Conservation (phyloP, 176 grass and related monocot genomes). For the Metroxylon sagu region DNA sequence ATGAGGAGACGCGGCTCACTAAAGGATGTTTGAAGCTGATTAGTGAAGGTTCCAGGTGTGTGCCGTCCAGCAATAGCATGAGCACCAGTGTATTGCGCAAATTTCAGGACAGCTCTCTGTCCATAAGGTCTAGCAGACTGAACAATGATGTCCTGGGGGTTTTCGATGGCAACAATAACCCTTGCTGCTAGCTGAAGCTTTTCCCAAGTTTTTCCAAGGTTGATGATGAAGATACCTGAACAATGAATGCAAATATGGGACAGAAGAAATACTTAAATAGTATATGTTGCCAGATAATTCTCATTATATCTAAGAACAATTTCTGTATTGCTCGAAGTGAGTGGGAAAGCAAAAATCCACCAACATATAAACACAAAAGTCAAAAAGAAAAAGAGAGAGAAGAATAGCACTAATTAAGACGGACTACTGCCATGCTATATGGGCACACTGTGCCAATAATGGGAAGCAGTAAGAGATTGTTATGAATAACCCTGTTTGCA, state of each 20-base stretch:
- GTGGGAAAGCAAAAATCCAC: too few species aligned
- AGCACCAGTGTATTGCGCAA: slow-evolving; percentile 5
- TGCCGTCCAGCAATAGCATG: slow-evolving; percentile 10
- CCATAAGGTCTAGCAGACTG: slow-evolving; percentile 4
- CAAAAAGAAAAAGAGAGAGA: too few species aligned
- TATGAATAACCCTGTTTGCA: too few species aligned
- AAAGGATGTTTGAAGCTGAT: slow-evolving; percentile 11
- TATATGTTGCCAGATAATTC: too few species aligned
- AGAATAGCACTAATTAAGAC: too few species aligned
- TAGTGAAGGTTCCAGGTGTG: slow-evolving; percentile 7
- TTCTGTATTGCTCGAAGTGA: too few species aligned
- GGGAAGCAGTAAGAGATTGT: too few species aligned
- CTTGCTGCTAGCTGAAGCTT: not conserved
- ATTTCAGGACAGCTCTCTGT: slow-evolving; percentile 14
- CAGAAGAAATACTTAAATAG: too few species aligned
- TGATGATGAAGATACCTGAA: slow-evolving; percentile 4
- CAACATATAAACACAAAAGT: too few species aligned
- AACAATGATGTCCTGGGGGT: slow-evolving; percentile 11
- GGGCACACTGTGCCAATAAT: too few species aligned
- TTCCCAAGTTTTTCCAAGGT: slow-evolving; percentile 8
- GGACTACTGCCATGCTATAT: too few species aligned
- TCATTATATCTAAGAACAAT: too few species aligned
- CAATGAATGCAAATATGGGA: not conserved
- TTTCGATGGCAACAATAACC: slow-evolving; percentile 10
- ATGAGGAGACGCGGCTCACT: slow-evolving; percentile 9